These are phyloP conservation scores for Sisymbrium irio DNA, from an alignment of 345 rosid genomes.

Conservation along the genomic window DNA sequence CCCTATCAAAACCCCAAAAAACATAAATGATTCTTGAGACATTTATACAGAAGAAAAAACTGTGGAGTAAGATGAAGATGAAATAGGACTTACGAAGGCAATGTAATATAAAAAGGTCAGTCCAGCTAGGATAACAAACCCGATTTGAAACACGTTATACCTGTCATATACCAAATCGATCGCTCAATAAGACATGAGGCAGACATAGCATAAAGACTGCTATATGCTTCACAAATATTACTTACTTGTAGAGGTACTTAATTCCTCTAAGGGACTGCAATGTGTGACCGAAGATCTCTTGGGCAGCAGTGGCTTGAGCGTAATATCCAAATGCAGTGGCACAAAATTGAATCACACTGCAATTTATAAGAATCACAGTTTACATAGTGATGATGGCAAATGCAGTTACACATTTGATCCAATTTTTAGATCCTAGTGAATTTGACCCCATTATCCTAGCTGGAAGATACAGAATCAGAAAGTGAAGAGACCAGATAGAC, in stretches of 20 bases:
- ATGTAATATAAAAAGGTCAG: conserved; percentile 82
- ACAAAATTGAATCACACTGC: conserved; percentile 96
- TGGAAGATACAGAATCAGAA: background rate
- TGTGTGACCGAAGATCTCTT: conserved; percentile 97
- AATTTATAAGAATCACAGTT: conserved; percentile 29
- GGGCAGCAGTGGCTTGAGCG: conserved; percentile 99
- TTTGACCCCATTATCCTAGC: background rate
- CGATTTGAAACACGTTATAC: conserved; percentile 92
- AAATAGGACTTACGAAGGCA: conserved; percentile 63
- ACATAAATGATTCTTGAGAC: background rate
- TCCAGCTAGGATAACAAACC: conserved; percentile 73
- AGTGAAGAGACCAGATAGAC: conserved; percentile 1
- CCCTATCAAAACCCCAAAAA: conserved; percentile 50
- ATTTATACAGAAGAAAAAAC: background rate
- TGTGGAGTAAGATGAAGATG: background rate
- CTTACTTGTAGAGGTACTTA: conserved; percentile 92
- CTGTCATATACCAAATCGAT: conserved; percentile 38
- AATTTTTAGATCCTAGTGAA: background rate
- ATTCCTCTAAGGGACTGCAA: conserved; percentile 97
- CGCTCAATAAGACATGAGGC: background rate
- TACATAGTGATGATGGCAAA: background rate
- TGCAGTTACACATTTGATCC: background rate
- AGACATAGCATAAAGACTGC: background rate
- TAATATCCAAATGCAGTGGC: conserved; percentile 95
- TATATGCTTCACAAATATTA: conserved; percentile 3